Conservation (phyloP, 2,329 filamentous ascomycete species). For the Colletotrichum magnum region DNA sequence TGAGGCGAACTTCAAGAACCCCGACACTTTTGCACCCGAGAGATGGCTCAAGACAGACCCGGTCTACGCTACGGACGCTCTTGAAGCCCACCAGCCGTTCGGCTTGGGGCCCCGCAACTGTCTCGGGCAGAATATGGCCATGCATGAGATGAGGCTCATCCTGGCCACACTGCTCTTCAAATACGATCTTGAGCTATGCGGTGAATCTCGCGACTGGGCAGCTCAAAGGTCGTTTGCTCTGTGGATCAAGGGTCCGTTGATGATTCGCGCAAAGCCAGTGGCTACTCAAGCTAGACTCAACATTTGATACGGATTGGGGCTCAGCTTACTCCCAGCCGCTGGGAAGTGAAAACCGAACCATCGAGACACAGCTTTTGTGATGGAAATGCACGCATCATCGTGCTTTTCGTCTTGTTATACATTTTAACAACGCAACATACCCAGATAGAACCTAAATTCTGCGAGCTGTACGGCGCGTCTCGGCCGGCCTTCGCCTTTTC, state of each 20-base stretch:
- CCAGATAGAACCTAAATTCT: too few relatives aligned
- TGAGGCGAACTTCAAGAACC: conserved; percentile 55
- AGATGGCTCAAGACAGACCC: conserved; percentile 33
- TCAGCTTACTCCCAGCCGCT: too few relatives aligned
- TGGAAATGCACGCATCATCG: too few relatives aligned
- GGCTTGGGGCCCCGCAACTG: conserved; percentile 67
- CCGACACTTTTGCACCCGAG: conserved; percentile 51
- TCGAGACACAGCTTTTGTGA: not conserved
- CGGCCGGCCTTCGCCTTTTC: too few relatives aligned
- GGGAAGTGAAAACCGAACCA: too few relatives aligned
- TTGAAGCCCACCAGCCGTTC: conserved; percentile 66
- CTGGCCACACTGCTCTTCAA: conserved; percentile 46
- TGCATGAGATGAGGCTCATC: conserved; percentile 67
- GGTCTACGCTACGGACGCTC: conserved; percentile 23
- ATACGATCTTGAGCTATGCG: conserved; percentile 22
- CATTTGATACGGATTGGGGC: not conserved
- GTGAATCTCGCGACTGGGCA: conserved; percentile 15
- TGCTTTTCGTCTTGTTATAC: too few relatives aligned
- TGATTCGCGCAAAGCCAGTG: conserved; percentile 16
- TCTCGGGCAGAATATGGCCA: conserved; percentile 68
- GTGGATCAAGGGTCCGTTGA: conserved; percentile 33
- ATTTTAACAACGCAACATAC: too few relatives aligned
- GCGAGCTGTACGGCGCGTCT: too few relatives aligned
- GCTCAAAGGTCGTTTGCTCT: conserved; percentile 26
- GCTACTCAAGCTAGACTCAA: not conserved